Conservation (phyloP, 1,139 yeast species). For the Sugiyamaella pinicola region DNA sequence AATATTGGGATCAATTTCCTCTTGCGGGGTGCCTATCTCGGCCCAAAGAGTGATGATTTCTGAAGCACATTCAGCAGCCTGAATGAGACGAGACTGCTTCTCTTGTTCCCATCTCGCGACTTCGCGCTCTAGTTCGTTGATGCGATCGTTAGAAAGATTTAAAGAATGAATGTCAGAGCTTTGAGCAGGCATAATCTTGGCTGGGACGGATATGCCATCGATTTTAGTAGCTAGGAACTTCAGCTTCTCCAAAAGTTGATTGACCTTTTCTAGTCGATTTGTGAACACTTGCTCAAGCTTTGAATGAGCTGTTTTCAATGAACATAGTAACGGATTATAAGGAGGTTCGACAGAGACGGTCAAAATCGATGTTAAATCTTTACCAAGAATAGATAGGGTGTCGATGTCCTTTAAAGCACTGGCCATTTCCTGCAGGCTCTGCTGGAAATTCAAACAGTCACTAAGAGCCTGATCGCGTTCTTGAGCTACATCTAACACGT, state of each 20-base stretch:
- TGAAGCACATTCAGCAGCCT: constrained; percentile 32
- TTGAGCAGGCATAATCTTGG: constrained; percentile 26
- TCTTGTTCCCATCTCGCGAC: constrained; percentile 36
- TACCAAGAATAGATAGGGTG: constrained; percentile 20
- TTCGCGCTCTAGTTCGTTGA: constrained; percentile 36
- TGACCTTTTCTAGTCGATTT: constrained; percentile 30
- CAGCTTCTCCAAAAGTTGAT: constrained; percentile 28
- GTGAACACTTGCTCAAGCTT: constrained; percentile 30
- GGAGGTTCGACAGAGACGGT: constrained; percentile 32
- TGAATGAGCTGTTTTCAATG: constrained; percentile 28
- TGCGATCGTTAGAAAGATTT: constrained; percentile 27
- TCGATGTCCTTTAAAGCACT: constrained; percentile 38
- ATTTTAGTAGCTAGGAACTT: constrained; percentile 27
- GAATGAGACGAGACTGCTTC: constrained; percentile 31
- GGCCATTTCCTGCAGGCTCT: constrained; percentile 35
- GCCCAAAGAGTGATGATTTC: constrained; percentile 41
- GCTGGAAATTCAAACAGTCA: constrained; percentile 35
- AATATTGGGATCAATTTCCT: constrained; percentile 36
- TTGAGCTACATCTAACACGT: constrained; percentile 35
- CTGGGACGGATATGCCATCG: constrained; percentile 30
- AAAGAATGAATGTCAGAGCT: constrained; percentile 21
- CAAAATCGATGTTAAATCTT: constrained; percentile 7
- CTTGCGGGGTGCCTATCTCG: constrained; percentile 42
- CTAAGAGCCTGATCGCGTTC: constrained; percentile 37
- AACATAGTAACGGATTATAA: constrained; percentile 23